Conservation (phyloP, 176 grass and related monocot genomes). For the Triticum aestivum region DNA sequence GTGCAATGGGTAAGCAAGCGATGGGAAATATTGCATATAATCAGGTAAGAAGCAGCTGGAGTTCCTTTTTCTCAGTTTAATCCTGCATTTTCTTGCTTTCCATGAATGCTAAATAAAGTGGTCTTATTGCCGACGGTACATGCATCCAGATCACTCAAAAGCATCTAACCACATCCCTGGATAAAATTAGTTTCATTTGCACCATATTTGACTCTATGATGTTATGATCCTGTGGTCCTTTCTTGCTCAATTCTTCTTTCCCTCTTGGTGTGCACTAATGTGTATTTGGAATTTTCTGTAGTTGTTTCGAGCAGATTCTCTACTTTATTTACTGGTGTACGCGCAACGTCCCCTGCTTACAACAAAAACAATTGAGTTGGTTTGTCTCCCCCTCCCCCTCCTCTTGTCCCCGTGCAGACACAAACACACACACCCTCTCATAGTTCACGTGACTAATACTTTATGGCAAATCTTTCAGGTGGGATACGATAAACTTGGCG, state of each 20-base stretch:
- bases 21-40: constrained; percentile 99
- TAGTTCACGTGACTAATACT: neutral
- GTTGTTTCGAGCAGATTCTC: constrained; percentile 82
- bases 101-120: neutral
- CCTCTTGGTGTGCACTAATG: constrained; percentile 31
- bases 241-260: constrained; percentile 3
- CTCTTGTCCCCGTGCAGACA: neutral
- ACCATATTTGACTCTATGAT: neutral
- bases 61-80: constrained; percentile 22
- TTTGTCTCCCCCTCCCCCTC: constrained; percentile 31
- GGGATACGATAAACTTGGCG: constrained; percentile 89
- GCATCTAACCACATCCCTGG: neutral
- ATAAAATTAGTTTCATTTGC: neutral
- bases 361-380: constrained; percentile 97
- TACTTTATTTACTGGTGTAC: constrained; percentile 91
- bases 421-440: neutral
- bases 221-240: neutral
- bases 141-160: constrained; percentile 18
- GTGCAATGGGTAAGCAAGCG: constrained; percentile 99
- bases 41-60: constrained; percentile 54
- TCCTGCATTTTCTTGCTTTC: constrained; percentile 1
- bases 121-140: neutral
- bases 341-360: constrained; percentile 90
- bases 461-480: constrained; percentile 50
- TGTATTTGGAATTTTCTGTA: constrained; percentile 39